These are phyloP conservation scores for Butyriboletus loyo DNA, from an alignment of 768 basidiomycete species.

Conservation along the genomic window DNA sequence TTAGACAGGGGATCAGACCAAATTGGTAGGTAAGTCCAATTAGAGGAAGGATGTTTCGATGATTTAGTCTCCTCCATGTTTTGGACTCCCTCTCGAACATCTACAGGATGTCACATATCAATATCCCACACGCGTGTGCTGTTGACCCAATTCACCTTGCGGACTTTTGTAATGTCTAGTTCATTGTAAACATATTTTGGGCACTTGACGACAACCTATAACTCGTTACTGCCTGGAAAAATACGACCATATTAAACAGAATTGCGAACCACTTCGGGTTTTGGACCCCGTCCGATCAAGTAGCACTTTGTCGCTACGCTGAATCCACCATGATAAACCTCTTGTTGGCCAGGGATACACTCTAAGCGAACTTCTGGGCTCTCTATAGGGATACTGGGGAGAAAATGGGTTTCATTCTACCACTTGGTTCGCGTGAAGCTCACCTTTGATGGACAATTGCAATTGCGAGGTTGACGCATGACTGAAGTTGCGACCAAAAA, in stretches of 20 bases:
- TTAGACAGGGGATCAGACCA: conserved; percentile 6
- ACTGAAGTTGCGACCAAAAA: not conserved
- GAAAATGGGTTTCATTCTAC: not conserved
- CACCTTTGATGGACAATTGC: not conserved
- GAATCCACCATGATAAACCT: conserved; percentile 12
- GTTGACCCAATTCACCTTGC: conserved; percentile 4
- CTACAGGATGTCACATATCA: not conserved
- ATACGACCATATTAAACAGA: not conserved
- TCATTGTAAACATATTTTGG: not conserved
- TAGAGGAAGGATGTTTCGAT: conserved; percentile 11
- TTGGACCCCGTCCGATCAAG: not conserved
- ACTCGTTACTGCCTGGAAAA: not conserved
- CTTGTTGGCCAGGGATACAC: conserved; percentile 5
- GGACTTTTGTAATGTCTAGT: not conserved
- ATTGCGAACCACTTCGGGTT: conserved; percentile 12
- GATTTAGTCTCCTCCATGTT: conserved; percentile 2
- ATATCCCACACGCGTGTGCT: not conserved
- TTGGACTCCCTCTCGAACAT: conserved; percentile 8
- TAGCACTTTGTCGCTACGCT: conserved; percentile 1
- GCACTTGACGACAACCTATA: conserved; percentile 12
- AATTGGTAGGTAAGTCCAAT: conserved; percentile 11
- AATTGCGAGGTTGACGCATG: not conserved
- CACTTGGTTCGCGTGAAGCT: not conserved
- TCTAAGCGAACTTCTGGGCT: conserved; percentile 1
- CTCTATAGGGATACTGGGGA: not conserved